A percentile compares a stretch with the other conserved stretches of the same genome.
Conservation (phyloP, 495 filamentous ascomycete genomes). For the Pseudotulostoma volvatum region DNA sequence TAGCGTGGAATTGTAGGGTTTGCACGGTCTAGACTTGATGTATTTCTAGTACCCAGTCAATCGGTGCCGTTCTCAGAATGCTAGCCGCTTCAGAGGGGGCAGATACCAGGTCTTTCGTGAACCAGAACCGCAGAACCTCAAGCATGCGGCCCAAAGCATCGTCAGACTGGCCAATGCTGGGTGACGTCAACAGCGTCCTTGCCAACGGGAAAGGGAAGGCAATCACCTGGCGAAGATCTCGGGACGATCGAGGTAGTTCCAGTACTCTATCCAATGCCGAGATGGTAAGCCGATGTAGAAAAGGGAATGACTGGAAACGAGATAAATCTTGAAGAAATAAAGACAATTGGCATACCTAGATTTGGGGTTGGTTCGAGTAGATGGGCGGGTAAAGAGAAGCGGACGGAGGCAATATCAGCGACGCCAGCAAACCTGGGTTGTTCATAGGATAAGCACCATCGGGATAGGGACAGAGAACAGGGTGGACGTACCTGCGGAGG, state of each 20-base stretch:
- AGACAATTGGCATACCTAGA: conserved; percentile 57
- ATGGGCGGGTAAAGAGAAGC: conserved; percentile 90
- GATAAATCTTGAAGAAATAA: too few species aligned
- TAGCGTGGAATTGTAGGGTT: conserved; percentile 91
- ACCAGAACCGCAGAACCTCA: conserved; percentile 89
- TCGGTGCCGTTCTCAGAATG: too few species aligned
- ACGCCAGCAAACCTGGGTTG: conserved; percentile 72
- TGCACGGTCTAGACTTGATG: conserved; percentile 94
- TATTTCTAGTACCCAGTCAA: conserved; percentile 51
- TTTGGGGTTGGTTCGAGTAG: conserved; percentile 92
- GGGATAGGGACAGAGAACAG: not conserved
- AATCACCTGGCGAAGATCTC: conserved; percentile 73
- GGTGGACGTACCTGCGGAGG: conserved; percentile 55
- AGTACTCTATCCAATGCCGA: too few species aligned
- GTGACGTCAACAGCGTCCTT: too few species aligned
- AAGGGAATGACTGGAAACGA: too few species aligned
- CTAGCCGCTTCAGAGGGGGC: conserved; percentile 7
- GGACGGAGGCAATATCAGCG: conserved; percentile 82
- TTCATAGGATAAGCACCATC: conserved; percentile 1
- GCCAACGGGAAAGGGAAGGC: too few species aligned
- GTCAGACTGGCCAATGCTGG: conserved; percentile 84
- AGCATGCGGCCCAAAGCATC: conserved; percentile 85
- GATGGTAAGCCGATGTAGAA: too few species aligned
- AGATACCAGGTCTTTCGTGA: conserved; percentile 81
- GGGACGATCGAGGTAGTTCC: conserved; percentile 92